Conservation (phyloP, 1,284 basidiomycete genomes). For the Cystobasidiaceae sp. region DNA sequence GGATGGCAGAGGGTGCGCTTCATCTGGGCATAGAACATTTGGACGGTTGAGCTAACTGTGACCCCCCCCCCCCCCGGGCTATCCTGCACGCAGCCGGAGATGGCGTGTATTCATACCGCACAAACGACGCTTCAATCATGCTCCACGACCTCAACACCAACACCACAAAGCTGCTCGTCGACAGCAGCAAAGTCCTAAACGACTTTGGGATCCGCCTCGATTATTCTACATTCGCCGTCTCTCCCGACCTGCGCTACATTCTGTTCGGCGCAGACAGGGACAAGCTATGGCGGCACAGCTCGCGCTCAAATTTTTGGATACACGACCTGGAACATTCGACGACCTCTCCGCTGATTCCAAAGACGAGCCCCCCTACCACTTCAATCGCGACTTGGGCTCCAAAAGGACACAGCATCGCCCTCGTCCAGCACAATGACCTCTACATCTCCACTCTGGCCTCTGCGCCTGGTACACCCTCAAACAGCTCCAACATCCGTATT, state of each 20-base stretch:
- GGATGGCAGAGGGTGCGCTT: conserved; percentile 77
- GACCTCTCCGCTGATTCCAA: conserved; percentile 65
- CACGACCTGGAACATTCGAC: conserved; percentile 60
- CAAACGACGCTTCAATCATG: conserved; percentile 59
- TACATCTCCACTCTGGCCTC: conserved; percentile 59
- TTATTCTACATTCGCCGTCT: conserved; percentile 67
- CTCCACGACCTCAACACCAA: conserved; percentile 75
- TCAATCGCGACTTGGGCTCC: conserved; percentile 81
- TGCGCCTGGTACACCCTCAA: conserved; percentile 49
- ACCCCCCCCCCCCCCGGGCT: neutral
- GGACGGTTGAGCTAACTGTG: neutral
- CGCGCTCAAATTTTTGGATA: conserved; percentile 81
- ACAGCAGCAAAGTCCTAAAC: conserved; percentile 54
- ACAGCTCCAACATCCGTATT: conserved; percentile 59
- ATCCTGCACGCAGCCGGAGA: conserved; percentile 63
- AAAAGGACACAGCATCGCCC: conserved; percentile 71
- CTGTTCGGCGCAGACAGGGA: conserved; percentile 63
- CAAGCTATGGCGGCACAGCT: conserved; percentile 88
- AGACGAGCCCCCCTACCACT: conserved; percentile 62
- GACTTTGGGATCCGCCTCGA: conserved; percentile 55
- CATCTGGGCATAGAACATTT: neutral
- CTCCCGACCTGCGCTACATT: conserved; percentile 79
- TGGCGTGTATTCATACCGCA: conserved; percentile 69
- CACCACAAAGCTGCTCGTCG: conserved; percentile 59
- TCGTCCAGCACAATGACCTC: conserved; percentile 73